Evolutionary conservation across 73 alveolate genomes (phyloP), one percentile per base, ranked within the genome.

Genomic region (Symbiodinium natans): DNA sequence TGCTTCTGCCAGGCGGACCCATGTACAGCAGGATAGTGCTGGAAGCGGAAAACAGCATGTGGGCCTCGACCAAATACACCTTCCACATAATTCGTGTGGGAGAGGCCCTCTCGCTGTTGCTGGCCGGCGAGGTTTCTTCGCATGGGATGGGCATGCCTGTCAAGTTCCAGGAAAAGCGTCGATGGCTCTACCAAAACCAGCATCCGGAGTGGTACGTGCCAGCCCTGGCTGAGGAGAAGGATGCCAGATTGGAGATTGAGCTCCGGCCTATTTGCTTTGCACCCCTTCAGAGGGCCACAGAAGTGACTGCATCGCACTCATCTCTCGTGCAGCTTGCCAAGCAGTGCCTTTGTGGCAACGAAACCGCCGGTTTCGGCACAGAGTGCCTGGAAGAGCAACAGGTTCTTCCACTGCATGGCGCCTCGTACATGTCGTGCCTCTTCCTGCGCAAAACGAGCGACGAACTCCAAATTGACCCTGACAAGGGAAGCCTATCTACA

Each of bases 11-110:
- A 15, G 41, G 4, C n/a, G 92, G 92, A 0, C 92, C 92, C 9
- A 40, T 82, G 41, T 82, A 41, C 41, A 82, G 92, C 34, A 71
- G 92, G 41, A 39, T 82, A 41, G 41, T 73, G 2, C 41, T 82
- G 29, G 92, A 82, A 41, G 92, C 73, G 13, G 92, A 25, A 25
- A 82, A 41, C 92, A 40, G 27, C 92, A 13, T 13, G 13, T 13
- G 6, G 59, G 59, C 59, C 6, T 9, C 59, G 6, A 46, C 63
- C 39, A 82, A 41, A 73, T 82, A 82, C 74, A 82, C 41, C 34
- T 82, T 82, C 92, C 92, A 82, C 42, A 8, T 82, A 19, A 73
- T 82, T 34, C 92, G 92, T 23, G 92, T 82, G 73, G 92, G 92
- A 8, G 92, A 82, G 40, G 92, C 92, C 41, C 48, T 82, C 25